A percentile compares a stretch with the other conserved stretches of the same genome.
Conservation (phyloP, 495 filamentous ascomycete genomes). For the Amorphotheca resinae region DNA sequence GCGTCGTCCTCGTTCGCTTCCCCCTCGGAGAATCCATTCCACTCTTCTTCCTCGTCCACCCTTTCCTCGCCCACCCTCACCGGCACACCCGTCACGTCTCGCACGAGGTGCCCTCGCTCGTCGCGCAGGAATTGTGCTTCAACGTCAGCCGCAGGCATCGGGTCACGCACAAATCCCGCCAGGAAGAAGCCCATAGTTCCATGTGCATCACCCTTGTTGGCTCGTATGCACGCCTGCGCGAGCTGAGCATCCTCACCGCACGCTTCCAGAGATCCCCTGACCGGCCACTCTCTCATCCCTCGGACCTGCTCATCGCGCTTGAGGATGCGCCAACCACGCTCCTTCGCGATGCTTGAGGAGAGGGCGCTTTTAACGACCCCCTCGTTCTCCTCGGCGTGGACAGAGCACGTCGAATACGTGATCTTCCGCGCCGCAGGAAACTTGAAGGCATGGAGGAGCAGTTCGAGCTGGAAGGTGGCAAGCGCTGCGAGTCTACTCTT, state of each 20-base stretch:
- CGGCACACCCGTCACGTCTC: conserved; percentile 18
- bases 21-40: conserved; percentile 37
- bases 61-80: conserved; percentile 1
- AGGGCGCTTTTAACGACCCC: conserved; percentile 62
- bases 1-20: too few relatives aligned
- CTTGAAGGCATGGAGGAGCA: conserved; percentile 68
- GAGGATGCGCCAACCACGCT: conserved; percentile 65
- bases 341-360: conserved; percentile 46
- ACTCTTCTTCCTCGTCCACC: conserved; percentile 26
- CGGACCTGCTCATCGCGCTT: conserved; percentile 54
- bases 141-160: neutral
- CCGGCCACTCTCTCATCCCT: conserved; percentile 58
- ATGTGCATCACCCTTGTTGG: conserved; percentile 64
- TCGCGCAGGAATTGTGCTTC: conserved; percentile 14
- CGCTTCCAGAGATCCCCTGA: conserved; percentile 44
- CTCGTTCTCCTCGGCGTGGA: conserved; percentile 81
- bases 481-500: conserved; percentile 53
- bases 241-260: conserved; percentile 32
- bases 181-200: conserved; percentile 50
- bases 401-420: conserved; percentile 86
- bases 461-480: conserved; percentile 61
- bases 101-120: conserved; percentile 16
- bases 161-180: conserved; percentile 32
- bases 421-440: conserved; percentile 71
- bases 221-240: conserved; percentile 68